Percentiles rank a stretch among this genome's conserved stretches.
phyloP scores from a whole-genome alignment of 2,329 filamentous ascomycete species.

The Aspergillus calidoustus region DNA sequence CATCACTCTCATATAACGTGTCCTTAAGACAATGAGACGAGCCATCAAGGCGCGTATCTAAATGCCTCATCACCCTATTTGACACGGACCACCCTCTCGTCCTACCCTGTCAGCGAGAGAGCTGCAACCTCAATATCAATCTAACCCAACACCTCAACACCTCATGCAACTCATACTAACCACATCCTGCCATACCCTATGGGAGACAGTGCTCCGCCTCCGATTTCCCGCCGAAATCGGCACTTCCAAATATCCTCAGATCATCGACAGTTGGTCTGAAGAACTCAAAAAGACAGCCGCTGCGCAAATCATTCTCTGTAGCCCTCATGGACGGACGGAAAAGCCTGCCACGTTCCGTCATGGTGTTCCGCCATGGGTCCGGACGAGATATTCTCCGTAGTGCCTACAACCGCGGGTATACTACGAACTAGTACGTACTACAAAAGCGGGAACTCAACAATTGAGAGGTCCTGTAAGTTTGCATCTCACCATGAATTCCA shows the following conservation, averaged over 20 bases:
- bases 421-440: not conserved
- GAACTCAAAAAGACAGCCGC: not conserved
- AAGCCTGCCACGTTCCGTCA: conserved; percentile 9
- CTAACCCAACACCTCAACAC: not conserved
- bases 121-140: not conserved
- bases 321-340: not conserved
- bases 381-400: conserved; percentile 16
- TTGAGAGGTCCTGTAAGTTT: not conserved
- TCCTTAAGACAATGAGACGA: not conserved
- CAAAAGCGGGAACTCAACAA: conserved; percentile 1
- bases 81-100: not conserved
- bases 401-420: not conserved
- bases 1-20: not conserved
- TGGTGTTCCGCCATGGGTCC: conserved; percentile 8
- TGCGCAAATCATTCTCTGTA: not conserved
- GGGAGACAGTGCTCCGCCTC: conserved; percentile 14
- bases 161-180: not conserved
- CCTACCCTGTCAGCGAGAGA: not conserved
- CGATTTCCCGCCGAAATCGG: conserved; percentile 20
- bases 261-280: not conserved
- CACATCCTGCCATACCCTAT: not conserved
- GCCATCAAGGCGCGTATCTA: not conserved
- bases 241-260: conserved; percentile 8
- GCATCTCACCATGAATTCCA: not conserved
- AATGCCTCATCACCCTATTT: conserved; percentile 1